Percentiles rank a stretch among this genome's conserved stretches.
Conservation (phyloP, 176 grass and related monocot species). For the Lolium multiflorum region DNA sequence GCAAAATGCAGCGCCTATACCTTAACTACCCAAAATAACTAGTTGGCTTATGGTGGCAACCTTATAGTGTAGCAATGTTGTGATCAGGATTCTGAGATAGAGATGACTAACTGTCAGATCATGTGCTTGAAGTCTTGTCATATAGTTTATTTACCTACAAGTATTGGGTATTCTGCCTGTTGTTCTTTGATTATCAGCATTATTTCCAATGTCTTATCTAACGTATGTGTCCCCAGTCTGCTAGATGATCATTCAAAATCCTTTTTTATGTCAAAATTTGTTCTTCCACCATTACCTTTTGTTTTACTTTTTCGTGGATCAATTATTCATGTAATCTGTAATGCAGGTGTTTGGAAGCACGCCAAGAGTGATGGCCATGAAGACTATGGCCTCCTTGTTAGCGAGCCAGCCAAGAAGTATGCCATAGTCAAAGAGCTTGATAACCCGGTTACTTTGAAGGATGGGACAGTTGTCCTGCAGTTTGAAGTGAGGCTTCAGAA, state of each 20-base stretch:
- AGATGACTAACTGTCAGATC: neutral
- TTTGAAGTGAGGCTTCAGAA: conserved; percentile 93
- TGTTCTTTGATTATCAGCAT: neutral
- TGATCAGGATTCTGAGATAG: neutral
- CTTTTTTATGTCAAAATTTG: neutral
- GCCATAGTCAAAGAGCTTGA: conserved; percentile 95
- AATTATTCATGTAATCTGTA: conserved; percentile 11
- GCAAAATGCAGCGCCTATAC: neutral
- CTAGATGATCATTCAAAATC: neutral
- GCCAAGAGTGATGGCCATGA: conserved; percentile 94
- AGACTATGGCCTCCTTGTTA: conserved; percentile 92
- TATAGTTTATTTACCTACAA: too few species aligned
- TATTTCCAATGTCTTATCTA: neutral
- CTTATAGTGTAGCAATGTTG: neutral
- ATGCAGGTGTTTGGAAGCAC: conserved; percentile 88
- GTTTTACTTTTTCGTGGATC: neutral
- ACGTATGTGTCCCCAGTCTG: neutral
- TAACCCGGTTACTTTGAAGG: conserved; percentile 64
- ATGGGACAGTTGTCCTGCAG: conserved; percentile 75
- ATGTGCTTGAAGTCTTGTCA: neutral
- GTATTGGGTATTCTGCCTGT: too few species aligned
- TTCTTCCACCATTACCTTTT: neutral
- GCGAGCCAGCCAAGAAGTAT: conserved; percentile 83
- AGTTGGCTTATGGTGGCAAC: neutral
- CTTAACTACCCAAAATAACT: neutral